phyloP scores from a whole-genome alignment of 176 grass and related monocot genomes.

The Pontederia paniculata region DNA sequence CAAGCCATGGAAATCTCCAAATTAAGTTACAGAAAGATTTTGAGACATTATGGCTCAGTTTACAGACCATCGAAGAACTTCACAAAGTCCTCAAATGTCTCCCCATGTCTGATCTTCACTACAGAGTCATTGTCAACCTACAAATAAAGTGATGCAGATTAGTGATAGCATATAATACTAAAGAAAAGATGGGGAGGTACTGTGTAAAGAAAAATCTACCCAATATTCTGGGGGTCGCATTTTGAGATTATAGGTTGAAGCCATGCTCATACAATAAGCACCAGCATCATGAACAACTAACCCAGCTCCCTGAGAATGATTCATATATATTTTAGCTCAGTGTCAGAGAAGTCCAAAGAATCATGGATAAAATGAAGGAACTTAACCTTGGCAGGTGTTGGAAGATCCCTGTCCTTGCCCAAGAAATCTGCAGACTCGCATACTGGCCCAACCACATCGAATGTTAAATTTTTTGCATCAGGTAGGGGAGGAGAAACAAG shows the following conservation, averaged over 20 bases:
- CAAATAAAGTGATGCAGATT: background rate
- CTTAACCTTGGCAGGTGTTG: slow-evolving; percentile 58
- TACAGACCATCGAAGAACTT: slow-evolving; percentile 80
- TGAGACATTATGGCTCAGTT: no score
- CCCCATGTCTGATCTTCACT: slow-evolving; percentile 68
- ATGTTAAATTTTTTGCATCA: slow-evolving; percentile 46
- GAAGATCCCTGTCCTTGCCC: slow-evolving; percentile 75
- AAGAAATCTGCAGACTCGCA: slow-evolving; percentile 99
- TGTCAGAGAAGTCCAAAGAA: background rate
- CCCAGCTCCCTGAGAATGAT: slow-evolving; percentile 53
- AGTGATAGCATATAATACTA: background rate
- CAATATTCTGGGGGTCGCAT: slow-evolving; percentile 86
- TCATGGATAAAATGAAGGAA: slow-evolving; percentile 7
- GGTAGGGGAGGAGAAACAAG: slow-evolving; percentile 52
- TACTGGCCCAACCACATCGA: slow-evolving; percentile 92
- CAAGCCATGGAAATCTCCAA: no score
- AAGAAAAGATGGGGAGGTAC: background rate
- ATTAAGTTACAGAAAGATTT: no score
- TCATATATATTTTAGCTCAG: slow-evolving; percentile 1
- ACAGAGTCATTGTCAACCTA: slow-evolving; percentile 60
- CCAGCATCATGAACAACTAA: slow-evolving; percentile 92
- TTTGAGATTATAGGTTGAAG: slow-evolving; percentile 93
- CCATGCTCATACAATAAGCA: slow-evolving; percentile 99
- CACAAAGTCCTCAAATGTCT: slow-evolving; percentile 69
- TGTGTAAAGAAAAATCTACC: slow-evolving; percentile 27